Percentiles rank a stretch among this genome's conserved stretches.
These are phyloP conservation scores for Fusarium algeriense DNA, from an alignment of 2,329 filamentous ascomycete genomes.

Conservation along the genomic window DNA sequence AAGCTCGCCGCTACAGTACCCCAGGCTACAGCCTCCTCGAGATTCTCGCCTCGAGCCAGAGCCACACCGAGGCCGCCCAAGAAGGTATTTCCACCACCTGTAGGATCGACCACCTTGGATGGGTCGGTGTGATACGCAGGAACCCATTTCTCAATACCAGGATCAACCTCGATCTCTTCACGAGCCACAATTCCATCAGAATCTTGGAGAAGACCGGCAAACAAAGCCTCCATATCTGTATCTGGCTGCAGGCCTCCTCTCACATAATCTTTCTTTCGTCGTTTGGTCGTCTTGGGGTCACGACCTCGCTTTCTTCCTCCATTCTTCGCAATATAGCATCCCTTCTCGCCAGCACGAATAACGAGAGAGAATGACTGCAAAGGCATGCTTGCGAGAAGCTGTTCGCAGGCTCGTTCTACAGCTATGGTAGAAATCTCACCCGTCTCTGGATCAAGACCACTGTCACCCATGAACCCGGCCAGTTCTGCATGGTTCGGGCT, in stretches of 20 bases:
- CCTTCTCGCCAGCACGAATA: conserved; percentile 77
- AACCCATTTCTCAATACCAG: conserved; percentile 78
- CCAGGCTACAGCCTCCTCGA: conserved; percentile 81
- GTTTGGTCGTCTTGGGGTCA: conserved; percentile 46
- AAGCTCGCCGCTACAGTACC: conserved; percentile 89
- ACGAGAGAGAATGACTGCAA: conserved; percentile 75
- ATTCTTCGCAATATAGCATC: conserved; percentile 74
- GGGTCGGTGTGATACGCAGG: conserved; percentile 76
- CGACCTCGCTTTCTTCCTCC: conserved; percentile 63
- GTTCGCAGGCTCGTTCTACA: conserved; percentile 71
- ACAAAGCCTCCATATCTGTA: conserved; percentile 72
- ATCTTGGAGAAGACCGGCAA: conserved; percentile 69
- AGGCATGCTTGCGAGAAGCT: conserved; percentile 74
- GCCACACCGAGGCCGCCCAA: conserved; percentile 72
- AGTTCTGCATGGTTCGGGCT: conserved; percentile 91
- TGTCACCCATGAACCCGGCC: conserved; percentile 82
- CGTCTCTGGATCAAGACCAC: conserved; percentile 65
- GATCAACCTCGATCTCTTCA: conserved; percentile 72
- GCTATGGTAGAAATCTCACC: conserved; percentile 65
- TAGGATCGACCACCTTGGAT: conserved; percentile 83
- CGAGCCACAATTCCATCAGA: conserved; percentile 65
- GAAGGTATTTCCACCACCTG: conserved; percentile 93
- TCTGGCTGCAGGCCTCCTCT: conserved; percentile 68
- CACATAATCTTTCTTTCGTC: conserved; percentile 59
- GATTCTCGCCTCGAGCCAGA: conserved; percentile 68